Evolutionary conservation across 495 filamentous ascomycete species (phyloP).

Genomic region (Hypoxylon cercidicola): DNA sequence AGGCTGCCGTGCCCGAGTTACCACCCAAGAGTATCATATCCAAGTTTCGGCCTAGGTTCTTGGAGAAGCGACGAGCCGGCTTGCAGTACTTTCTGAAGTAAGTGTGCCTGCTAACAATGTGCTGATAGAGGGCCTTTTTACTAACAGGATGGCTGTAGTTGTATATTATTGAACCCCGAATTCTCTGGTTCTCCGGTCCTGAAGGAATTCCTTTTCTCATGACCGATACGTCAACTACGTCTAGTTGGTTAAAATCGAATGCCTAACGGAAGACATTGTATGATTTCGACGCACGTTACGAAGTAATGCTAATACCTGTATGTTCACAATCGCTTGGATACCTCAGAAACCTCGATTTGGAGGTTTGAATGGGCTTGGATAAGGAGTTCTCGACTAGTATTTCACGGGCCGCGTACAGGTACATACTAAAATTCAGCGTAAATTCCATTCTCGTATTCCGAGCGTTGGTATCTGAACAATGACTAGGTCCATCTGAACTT

Average conservation of each 20-base stretch:
- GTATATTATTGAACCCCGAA: slow-evolving; percentile 66
- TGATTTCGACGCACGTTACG: slow-evolving; percentile 37
- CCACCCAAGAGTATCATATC: slow-evolving; percentile 66
- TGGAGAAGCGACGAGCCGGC: slow-evolving; percentile 63
- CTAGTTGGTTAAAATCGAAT: background rate
- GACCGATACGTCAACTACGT: slow-evolving; percentile 22
- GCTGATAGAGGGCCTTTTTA: background rate
- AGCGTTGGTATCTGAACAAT: slow-evolving; percentile 10
- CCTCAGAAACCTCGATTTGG: slow-evolving; percentile 8
- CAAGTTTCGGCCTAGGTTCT: slow-evolving; percentile 62
- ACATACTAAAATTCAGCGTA: slow-evolving; percentile 12
- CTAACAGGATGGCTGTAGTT: slow-evolving; percentile 49
- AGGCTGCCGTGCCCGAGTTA: slow-evolving; percentile 64
- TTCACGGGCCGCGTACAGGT: slow-evolving; percentile 12
- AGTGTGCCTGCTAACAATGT: slow-evolving; percentile 13
- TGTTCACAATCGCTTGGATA: slow-evolving; percentile 34
- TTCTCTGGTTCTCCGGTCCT: slow-evolving; percentile 66
- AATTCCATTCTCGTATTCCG: slow-evolving; percentile 10
- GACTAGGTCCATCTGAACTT: slow-evolving; percentile 7
- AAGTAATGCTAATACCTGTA: slow-evolving; percentile 50
- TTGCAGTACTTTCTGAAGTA: slow-evolving; percentile 68
- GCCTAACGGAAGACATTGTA: slow-evolving; percentile 6
- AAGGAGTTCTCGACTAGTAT: background rate
- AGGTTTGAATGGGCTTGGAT: slow-evolving; percentile 8
- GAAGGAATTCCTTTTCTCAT: slow-evolving; percentile 67